These are phyloP conservation scores for Hordeum pubiflorum DNA, from an alignment of 202 grass and related monocot species.

Conservation along the genomic window DNA sequence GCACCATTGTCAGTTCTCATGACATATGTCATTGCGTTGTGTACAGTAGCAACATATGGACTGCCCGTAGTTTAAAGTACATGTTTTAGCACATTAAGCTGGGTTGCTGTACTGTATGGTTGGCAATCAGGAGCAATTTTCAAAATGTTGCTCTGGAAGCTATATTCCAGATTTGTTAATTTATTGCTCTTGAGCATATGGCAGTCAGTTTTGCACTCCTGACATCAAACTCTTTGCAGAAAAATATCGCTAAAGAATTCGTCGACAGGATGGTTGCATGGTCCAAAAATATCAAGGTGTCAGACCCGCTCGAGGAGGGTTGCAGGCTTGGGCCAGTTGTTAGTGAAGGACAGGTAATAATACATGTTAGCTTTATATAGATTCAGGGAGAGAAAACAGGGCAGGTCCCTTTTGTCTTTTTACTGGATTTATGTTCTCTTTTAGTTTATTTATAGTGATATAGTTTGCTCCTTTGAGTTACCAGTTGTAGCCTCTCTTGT, in stretches of 20 bases:
- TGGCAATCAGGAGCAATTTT: not conserved
- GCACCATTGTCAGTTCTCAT: not conserved
- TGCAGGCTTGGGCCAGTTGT: slow-evolving; percentile 93
- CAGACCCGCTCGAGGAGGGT: slow-evolving; percentile 89
- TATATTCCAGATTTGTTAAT: not conserved
- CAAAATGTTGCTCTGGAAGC: slow-evolving; percentile 3
- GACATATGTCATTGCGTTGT: not conserved
- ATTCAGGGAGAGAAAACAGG: not conserved
- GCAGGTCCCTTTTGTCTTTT: not conserved
- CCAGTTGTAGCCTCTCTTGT: not conserved
- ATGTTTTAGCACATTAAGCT: not conserved
- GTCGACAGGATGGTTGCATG: slow-evolving; percentile 79
- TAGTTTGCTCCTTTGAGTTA: not conserved
- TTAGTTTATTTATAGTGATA: not conserved
- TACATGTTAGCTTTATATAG: not conserved
- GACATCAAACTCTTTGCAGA: slow-evolving; percentile 34
- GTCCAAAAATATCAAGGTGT: slow-evolving; percentile 90
- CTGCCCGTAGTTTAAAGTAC: not conserved
- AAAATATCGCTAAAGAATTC: slow-evolving; percentile 81
- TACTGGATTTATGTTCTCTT: not conserved
- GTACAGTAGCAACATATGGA: not conserved
- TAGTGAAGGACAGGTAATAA: slow-evolving; percentile 77
- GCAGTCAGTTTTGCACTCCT: slow-evolving; percentile 3
- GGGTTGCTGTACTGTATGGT: slow-evolving; percentile 5
- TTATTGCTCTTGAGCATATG: not conserved